Percentiles rank a stretch among this genome's conserved stretches.
Conservation (phyloP, 2,329 filamentous ascomycete genomes). For the Fusarium sp. region DNA sequence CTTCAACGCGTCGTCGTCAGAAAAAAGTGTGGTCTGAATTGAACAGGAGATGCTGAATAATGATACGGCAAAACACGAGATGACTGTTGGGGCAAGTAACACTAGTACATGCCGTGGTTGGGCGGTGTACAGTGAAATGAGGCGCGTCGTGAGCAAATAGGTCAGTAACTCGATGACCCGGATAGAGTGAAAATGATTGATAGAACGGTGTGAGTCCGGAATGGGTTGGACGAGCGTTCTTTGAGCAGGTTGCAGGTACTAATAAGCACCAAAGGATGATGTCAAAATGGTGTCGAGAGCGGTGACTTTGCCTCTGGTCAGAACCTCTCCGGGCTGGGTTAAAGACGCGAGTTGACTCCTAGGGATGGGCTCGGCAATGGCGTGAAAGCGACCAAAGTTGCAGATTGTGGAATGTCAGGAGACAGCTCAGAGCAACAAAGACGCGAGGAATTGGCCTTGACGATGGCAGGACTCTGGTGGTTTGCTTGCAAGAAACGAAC, state of each 20-base stretch:
- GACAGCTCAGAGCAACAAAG: neutral
- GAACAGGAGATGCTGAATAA: neutral
- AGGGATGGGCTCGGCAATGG: constrained; percentile 19
- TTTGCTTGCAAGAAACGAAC: constrained; percentile 5
- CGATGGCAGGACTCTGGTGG: constrained; percentile 7
- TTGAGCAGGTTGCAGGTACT: neutral
- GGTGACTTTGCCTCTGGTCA: constrained; percentile 12
- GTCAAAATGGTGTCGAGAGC: neutral
- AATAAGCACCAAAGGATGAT: constrained; percentile 2
- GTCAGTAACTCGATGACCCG: neutral
- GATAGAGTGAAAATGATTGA: neutral
- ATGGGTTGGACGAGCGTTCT: neutral
- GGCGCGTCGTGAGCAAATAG: neutral
- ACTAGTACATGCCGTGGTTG: constrained; percentile 30
- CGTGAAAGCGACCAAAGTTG: constrained; percentile 10
- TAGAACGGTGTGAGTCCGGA: neutral
- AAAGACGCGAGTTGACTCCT: constrained; percentile 20
- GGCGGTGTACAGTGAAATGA: constrained; percentile 3
- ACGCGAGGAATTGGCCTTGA: constrained; percentile 2
- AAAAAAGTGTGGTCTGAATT: neutral
- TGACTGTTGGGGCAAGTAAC: constrained; percentile 1
- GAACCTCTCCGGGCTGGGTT: neutral
- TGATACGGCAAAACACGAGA: constrained; percentile 7
- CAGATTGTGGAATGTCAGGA: constrained; percentile 9
- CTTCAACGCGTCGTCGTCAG: neutral